Evolutionary conservation across 192 early-diverging fungal species (phyloP).

Genomic region (Coemansia biformis): DNA sequence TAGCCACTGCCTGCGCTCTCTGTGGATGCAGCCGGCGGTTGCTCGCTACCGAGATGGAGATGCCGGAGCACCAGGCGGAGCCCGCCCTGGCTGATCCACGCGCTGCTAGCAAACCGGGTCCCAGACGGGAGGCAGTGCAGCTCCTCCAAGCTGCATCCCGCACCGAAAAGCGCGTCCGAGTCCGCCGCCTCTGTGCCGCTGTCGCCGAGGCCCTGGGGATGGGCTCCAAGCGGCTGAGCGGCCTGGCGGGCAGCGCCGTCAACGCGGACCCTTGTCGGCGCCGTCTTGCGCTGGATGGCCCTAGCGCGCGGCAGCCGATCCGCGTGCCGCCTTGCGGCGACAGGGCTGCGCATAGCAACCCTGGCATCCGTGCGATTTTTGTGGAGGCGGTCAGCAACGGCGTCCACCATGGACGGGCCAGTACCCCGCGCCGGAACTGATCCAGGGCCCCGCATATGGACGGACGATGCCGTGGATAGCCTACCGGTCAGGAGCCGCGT

Average conservation of each 20-base stretch:
- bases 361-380: not conserved
- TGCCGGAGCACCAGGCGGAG: conserved; percentile 17
- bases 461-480: not conserved
- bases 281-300: conserved; percentile 7
- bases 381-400: conserved; percentile 9
- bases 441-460: not conserved
- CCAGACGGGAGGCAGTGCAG: conserved; percentile 20
- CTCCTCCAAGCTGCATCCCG: not conserved
- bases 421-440: not conserved
- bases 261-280: conserved; percentile 14
- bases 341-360: not conserved
- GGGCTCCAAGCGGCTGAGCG: not conserved
- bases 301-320: not conserved
- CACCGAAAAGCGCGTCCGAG: not conserved
- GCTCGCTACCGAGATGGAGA: no score
- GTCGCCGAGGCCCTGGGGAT: not conserved
- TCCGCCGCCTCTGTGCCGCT: not conserved
- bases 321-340: not conserved
- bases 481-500: conserved; percentile 19
- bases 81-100: conserved; percentile 42
- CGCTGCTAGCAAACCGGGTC: conserved; percentile 22
- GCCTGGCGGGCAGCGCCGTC: not conserved
- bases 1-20: no score
- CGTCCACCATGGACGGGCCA: conserved; percentile 6
- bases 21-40: no score